Percentiles rank a stretch among this genome's conserved stretches.
Evolutionary conservation across 345 rosid genomes (phyloP).

Genomic region (Mallotus nudiflorus): DNA sequence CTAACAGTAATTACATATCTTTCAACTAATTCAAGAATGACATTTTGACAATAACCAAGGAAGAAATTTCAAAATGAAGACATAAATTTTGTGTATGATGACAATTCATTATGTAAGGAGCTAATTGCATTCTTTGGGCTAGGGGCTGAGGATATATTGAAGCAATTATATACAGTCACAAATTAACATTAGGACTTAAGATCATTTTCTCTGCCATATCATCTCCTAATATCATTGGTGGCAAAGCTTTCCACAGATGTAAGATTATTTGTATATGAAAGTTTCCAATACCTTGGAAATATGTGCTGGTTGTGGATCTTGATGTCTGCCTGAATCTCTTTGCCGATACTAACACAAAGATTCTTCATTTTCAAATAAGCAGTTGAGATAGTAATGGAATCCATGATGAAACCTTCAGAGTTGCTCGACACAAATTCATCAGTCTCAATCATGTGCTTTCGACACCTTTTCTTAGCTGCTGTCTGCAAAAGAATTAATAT

Average conservation of each 20-base stretch:
- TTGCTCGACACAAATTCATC: slow-evolving; percentile 33
- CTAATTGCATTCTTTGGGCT: not conserved
- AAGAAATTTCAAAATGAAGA: not conserved
- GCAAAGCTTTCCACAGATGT: not conserved
- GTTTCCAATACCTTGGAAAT: slow-evolving; percentile 27
- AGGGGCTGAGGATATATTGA: not conserved
- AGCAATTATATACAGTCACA: not conserved
- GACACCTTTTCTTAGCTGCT: slow-evolving; percentile 38
- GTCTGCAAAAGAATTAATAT: slow-evolving; percentile 18
- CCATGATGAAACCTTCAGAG: slow-evolving; percentile 30
- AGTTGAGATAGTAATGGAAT: slow-evolving; percentile 31
- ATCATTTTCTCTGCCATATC: not conserved
- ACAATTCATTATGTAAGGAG: not conserved
- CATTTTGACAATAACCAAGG: not conserved
- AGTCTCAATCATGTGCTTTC: slow-evolving; percentile 37
- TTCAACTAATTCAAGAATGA: not conserved
- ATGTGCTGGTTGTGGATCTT: slow-evolving; percentile 36
- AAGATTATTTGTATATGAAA: not conserved
- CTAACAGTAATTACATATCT: not conserved
- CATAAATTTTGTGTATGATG: not conserved
- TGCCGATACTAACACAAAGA: slow-evolving; percentile 28
- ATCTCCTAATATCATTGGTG: not conserved
- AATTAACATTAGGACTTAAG: not conserved
- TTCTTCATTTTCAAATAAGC: slow-evolving; percentile 36
- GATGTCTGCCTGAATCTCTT: slow-evolving; percentile 37